Percentiles rank a stretch among this genome's conserved stretches.
phyloP scores from a whole-genome alignment of 2,329 filamentous ascomycete genomes.

The Cladorrhinum sp. region DNA sequence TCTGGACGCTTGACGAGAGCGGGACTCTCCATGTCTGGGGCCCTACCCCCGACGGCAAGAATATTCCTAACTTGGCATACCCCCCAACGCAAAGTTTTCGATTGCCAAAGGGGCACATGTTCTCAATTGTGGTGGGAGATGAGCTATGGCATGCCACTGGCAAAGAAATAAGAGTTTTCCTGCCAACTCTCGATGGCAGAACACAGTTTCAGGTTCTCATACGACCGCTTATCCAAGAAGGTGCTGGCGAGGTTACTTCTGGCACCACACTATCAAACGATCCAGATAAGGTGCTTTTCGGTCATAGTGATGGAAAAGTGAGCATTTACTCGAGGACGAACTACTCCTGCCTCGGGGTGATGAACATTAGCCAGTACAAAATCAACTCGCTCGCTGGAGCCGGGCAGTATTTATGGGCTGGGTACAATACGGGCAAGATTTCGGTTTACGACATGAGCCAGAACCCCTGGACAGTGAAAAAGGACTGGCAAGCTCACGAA shows the following conservation, averaged over 20 bases:
- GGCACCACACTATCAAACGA: slow-evolving; percentile 73
- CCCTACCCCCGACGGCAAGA: slow-evolving; percentile 57
- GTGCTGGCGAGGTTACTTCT: slow-evolving; percentile 82
- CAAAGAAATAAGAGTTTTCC: slow-evolving; percentile 82
- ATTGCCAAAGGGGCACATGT: slow-evolving; percentile 76
- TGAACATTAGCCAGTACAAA: slow-evolving; percentile 91
- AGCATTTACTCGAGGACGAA: slow-evolving; percentile 83
- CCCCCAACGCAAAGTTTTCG: slow-evolving; percentile 72
- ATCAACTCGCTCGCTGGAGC: slow-evolving; percentile 84
- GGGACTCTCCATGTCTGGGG: slow-evolving; percentile 87
- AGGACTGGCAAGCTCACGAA: slow-evolving; percentile 92
- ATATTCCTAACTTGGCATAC: slow-evolving; percentile 70
- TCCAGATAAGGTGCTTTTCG: slow-evolving; percentile 79
- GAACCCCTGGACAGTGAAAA: slow-evolving; percentile 84
- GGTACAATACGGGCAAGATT: slow-evolving; percentile 89
- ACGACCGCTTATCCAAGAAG: slow-evolving; percentile 66
- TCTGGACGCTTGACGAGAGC: slow-evolving; percentile 92
- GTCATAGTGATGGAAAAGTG: slow-evolving; percentile 90
- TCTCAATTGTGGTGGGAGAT: slow-evolving; percentile 81
- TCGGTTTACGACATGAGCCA: slow-evolving; percentile 84
- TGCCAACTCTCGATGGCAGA: slow-evolving; percentile 66
- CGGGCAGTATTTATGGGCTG: slow-evolving; percentile 84
- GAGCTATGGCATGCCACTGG: slow-evolving; percentile 85
- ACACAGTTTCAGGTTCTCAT: slow-evolving; percentile 72
- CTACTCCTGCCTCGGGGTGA: slow-evolving; percentile 72